phyloP scores from a whole-genome alignment of 2,329 filamentous ascomycete species.

The Knoxdaviesia capensis region DNA sequence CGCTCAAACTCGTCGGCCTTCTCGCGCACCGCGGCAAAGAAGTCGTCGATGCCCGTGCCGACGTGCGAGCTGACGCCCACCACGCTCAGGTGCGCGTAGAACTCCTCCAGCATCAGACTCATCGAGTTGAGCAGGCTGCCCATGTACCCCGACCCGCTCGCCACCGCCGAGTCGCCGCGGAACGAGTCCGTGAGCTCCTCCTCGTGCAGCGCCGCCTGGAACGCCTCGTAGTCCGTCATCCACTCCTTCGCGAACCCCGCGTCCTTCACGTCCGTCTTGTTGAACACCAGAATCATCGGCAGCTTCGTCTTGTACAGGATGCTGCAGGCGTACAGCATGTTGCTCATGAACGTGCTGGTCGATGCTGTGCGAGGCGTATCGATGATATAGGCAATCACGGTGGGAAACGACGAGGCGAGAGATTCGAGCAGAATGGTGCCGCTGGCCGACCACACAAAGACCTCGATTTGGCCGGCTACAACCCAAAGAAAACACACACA shows the following conservation, averaged over 20 bases:
- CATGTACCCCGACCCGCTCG: constrained; percentile 85
- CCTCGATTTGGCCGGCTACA: constrained; percentile 75
- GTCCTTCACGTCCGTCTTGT: constrained; percentile 93
- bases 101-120: constrained; percentile 93
- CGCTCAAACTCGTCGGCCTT: constrained; percentile 77
- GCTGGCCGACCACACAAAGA: constrained; percentile 94
- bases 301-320: constrained; percentile 98
- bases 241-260: constrained; percentile 86
- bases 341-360: constrained; percentile 97
- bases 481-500: too few relatives aligned
- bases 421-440: constrained; percentile 88
- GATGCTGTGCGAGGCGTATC: constrained; percentile 87
- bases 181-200: constrained; percentile 67
- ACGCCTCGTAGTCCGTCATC: constrained; percentile 98
- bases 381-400: constrained; percentile 92
- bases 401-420: constrained; percentile 83
- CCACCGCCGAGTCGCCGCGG: constrained; percentile 49
- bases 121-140: constrained; percentile 88
- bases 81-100: constrained; percentile 83
- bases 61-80: constrained; percentile 89
- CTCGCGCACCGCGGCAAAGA: constrained; percentile 72
- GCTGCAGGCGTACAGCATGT: constrained; percentile 98
- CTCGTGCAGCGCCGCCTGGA: constrained; percentile 63
- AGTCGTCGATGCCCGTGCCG: constrained; percentile 77
- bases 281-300: constrained; percentile 97